phyloP scores from a whole-genome alignment of 2,329 filamentous ascomycete genomes.

The Neofusicoccum umdonicola region DNA sequence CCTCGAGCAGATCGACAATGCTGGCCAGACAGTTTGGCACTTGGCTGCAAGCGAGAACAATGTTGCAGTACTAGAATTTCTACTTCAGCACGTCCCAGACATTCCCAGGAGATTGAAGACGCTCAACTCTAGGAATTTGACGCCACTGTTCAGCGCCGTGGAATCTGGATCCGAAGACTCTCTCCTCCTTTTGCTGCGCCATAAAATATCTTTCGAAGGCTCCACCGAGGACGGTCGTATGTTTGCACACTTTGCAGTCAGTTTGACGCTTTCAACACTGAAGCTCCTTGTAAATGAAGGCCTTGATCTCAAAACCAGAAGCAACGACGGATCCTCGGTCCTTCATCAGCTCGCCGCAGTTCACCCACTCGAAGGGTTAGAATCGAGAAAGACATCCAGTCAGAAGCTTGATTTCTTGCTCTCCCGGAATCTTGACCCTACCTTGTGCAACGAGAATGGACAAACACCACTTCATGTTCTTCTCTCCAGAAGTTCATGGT shows the following conservation, averaged over 20 bases:
- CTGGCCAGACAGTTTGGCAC: neutral
- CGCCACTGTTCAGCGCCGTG: neutral
- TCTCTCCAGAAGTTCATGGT: neutral
- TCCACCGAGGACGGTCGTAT: neutral
- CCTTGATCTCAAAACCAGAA: neutral
- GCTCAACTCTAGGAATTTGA: neutral
- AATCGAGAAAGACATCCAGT: accelerated
- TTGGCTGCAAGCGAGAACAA: neutral
- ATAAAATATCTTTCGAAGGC: neutral
- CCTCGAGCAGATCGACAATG: neutral
- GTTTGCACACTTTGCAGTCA: neutral
- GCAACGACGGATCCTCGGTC: neutral
- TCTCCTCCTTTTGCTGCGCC: neutral
- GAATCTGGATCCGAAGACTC: neutral
- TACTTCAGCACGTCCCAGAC: neutral
- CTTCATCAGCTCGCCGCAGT: neutral
- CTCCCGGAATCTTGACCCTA: neutral
- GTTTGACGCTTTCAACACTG: neutral
- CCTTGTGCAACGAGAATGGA: neutral
- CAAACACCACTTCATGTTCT: neutral
- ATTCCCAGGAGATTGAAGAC: accelerated
- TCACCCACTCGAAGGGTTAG: too few species aligned
- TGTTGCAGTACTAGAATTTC: neutral
- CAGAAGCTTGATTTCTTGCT: neutral
- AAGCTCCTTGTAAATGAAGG: neutral